These are phyloP conservation scores for Patellifolia procumbens DNA, from an alignment of 179 eudicot species.

Conservation along the genomic window DNA sequence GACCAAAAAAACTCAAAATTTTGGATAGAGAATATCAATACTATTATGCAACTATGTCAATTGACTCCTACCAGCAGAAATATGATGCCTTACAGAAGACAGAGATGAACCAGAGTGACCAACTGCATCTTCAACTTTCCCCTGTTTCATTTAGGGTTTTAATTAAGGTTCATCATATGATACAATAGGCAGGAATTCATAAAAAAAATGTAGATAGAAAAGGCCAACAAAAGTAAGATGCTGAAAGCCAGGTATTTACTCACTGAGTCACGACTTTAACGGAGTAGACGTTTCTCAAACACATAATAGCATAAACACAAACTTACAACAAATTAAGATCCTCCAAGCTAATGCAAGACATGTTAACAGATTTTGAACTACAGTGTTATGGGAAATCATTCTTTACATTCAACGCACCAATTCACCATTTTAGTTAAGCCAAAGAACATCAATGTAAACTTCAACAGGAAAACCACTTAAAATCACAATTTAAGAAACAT, in stretches of 20 bases:
- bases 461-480: too few relatives aligned
- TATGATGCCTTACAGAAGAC: conserved; percentile 24
- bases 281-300: background rate
- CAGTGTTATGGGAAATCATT: background rate
- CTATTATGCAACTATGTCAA: background rate
- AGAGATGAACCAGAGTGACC: conserved; percentile 43
- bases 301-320: background rate
- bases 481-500: background rate
- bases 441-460: too few relatives aligned
- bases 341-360: background rate
- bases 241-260: background rate
- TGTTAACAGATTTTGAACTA: background rate
- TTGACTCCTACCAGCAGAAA: conserved; percentile 33
- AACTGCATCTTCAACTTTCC: conserved; percentile 42
- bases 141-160: conserved; percentile 38
- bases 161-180: background rate
- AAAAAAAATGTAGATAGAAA: background rate
- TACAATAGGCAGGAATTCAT: too few relatives aligned
- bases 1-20: conserved; percentile 5
- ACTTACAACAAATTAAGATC: background rate
- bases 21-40: conserved; percentile 1
- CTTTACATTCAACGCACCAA: background rate
- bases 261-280: background rate
- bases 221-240: background rate
- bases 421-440: background rate